These are phyloP conservation scores for Nowakowskiella sp. DNA, from an alignment of 192 early-diverging fungal species.

Conservation along the genomic window DNA sequence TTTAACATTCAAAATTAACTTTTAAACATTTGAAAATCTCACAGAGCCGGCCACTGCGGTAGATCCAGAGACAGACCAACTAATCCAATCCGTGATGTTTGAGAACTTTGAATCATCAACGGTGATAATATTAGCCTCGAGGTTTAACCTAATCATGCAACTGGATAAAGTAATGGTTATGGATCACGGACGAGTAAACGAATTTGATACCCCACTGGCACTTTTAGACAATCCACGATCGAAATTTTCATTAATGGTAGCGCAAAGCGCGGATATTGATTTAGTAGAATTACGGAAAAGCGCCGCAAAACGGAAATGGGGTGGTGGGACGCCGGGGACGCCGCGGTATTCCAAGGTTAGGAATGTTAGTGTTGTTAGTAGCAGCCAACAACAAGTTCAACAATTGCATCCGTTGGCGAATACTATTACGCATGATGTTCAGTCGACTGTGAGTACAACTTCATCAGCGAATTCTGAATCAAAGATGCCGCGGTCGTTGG, in stretches of 20 bases:
- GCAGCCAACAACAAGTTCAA: neutral
- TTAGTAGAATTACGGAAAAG: conserved; percentile 2
- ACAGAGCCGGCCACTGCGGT: conserved; percentile 24
- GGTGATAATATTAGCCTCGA: conserved; percentile 24
- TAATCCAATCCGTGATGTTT: conserved; percentile 27
- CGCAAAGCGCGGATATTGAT: conserved; percentile 22
- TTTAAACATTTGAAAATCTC: conserved; percentile 5
- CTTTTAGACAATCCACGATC: conserved; percentile 45
- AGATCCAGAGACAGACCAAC: conserved; percentile 29
- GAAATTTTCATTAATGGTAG: conserved; percentile 28
- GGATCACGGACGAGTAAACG: conserved; percentile 66
- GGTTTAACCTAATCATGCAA: conserved; percentile 23
- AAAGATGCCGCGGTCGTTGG: neutral
- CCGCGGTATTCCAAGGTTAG: neutral
- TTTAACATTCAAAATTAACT: neutral
- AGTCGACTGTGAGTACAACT: neutral
- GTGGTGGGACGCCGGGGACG: neutral
- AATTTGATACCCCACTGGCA: conserved; percentile 69
- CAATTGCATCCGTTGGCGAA: neutral
- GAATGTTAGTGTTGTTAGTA: neutral
- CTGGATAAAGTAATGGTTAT: conserved; percentile 69
- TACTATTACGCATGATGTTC: neutral
- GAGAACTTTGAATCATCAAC: conserved; percentile 28
- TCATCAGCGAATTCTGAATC: neutral
- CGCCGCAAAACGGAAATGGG: conserved; percentile 5